These are phyloP conservation scores for Sporopachydermia cereana DNA, from an alignment of 1,139 yeast genomes.

Conservation along the genomic window DNA sequence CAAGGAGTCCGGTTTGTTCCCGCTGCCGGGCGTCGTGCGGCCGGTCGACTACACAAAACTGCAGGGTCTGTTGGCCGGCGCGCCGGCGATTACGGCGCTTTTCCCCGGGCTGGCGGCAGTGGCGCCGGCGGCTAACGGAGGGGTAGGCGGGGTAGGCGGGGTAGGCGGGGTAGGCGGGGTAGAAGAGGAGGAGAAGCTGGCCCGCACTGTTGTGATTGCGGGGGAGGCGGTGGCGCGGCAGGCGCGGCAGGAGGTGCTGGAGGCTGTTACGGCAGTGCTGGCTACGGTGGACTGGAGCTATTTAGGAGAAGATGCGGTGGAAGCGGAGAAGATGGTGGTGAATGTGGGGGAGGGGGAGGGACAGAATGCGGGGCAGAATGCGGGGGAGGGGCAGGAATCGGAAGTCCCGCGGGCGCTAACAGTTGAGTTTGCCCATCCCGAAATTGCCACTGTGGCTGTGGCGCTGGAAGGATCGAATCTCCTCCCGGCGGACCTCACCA, in stretches of 20 bases:
- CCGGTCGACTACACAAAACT: conserved; percentile 44
- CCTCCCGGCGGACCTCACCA: conserved; percentile 26
- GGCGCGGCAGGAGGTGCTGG: conserved; percentile 28
- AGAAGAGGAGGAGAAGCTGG: conserved; percentile 17
- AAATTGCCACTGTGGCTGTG: conserved; percentile 48
- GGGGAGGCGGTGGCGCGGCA: conserved; percentile 34
- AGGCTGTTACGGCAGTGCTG: conserved; percentile 33
- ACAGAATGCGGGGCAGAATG: conserved; percentile 11
- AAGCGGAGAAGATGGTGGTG: conserved; percentile 12
- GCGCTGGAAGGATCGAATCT: conserved; percentile 32
- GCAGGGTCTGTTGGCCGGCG: conserved; percentile 37
- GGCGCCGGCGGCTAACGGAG: conserved; percentile 11
- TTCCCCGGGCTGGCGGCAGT: conserved; percentile 6
- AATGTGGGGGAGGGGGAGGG: conserved; percentile 20
- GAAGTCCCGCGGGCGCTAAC: conserved; percentile 21
- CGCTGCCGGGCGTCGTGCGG: conserved; percentile 58
- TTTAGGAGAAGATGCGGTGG: conserved; percentile 14
- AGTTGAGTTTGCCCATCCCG: conserved; percentile 40
- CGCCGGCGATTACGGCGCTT: conserved; percentile 10
- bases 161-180: no score
- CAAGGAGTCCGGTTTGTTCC: conserved; percentile 70
- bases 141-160: no score
- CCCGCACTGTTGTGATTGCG: conserved; percentile 40
- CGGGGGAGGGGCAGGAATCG: conserved; percentile 18
- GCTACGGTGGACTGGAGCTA: conserved; percentile 9